Percentiles rank a stretch among this genome's conserved stretches.
Conservation (phyloP, 768 basidiomycete species). For the Boletus rubescentipes region DNA sequence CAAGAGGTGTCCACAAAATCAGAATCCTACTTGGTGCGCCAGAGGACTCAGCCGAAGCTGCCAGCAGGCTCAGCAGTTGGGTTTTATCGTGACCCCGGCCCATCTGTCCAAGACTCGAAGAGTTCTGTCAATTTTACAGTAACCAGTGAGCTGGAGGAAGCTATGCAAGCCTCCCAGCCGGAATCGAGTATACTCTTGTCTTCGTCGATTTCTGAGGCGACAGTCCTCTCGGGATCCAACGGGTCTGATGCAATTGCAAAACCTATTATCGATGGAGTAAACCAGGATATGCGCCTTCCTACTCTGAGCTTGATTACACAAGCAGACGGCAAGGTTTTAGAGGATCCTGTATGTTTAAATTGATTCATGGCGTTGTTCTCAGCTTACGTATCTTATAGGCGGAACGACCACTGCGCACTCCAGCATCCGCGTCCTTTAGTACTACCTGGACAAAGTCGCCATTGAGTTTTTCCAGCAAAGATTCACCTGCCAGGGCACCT, state of each 20-base stretch:
- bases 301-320: constrained; percentile 25
- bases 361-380: background rate
- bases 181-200: constrained; percentile 27
- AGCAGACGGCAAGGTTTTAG: constrained; percentile 50
- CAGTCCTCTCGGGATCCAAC: constrained; percentile 3
- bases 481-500: constrained; percentile 64
- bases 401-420: constrained; percentile 48
- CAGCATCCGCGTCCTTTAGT: constrained; percentile 38
- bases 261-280: constrained; percentile 9
- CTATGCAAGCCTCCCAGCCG: constrained; percentile 1
- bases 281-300: constrained; percentile 13
- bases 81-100: constrained; percentile 65
- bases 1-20: constrained; percentile 32
- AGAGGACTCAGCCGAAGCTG: constrained; percentile 65
- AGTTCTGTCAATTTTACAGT: constrained; percentile 72
- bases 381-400: constrained; percentile 30
- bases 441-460: constrained; percentile 54
- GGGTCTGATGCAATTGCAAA: constrained; percentile 7
- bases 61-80: constrained; percentile 70
- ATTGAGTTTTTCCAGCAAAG: constrained; percentile 58
- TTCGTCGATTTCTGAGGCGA: constrained; percentile 19
- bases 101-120: constrained; percentile 48
- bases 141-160: constrained; percentile 66
- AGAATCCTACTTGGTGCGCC: constrained; percentile 35
- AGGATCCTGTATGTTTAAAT: constrained; percentile 49